Base-by-base conservation (phyloP, 164 flowering plant species). In the Piper betle region DNA sequence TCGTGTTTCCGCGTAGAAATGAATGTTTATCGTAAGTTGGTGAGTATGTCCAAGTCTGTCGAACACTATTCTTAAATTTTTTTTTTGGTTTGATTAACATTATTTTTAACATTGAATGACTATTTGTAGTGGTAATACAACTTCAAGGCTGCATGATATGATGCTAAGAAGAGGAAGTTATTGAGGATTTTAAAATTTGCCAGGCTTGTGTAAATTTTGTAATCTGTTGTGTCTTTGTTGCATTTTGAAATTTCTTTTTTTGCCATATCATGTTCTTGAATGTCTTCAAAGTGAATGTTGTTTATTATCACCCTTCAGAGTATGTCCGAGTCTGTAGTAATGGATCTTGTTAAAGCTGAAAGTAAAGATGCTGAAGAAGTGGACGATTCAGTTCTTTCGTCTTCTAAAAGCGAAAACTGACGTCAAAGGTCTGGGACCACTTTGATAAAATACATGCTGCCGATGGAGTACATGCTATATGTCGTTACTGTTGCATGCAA, bases 351-450 rank as follows among this genome's bases (percentile, higher is more conserved):
- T 46, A 15, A 8, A 46, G 15, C 50, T 2, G 15, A 46, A 46
- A 46, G 50, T 9, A 46, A 46, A 46, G 5, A 46, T 46, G 50
- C 15, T 5, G 9, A 46, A 2, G 50, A 46, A 46, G 50, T 46
- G 50, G 13, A 46, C 10, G 50, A 46, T 46, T 46, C 50, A 46
- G 15, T 46, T 46, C 15, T 15, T 10, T 46, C 50, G 13, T 55
- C 33, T 55, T 39, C 58, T 9, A 55, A 38, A 55, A 55, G 4
- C 39, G 58, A 19, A 55, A 55, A 58, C 39, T 58, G 25, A 58
- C 43, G 13, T 58, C 60, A 2, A n/a, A 38, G 13, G 60, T 58
- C 4, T 58, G 60, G 60, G 41, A 39, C 10, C 42, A 58, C 41
- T 58, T 37, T 40, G 46, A 38, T 40, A 38, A 39, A 58, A 33